Conservation (phyloP, 2,329 filamentous ascomycete species). For the Periconia digitata region DNA sequence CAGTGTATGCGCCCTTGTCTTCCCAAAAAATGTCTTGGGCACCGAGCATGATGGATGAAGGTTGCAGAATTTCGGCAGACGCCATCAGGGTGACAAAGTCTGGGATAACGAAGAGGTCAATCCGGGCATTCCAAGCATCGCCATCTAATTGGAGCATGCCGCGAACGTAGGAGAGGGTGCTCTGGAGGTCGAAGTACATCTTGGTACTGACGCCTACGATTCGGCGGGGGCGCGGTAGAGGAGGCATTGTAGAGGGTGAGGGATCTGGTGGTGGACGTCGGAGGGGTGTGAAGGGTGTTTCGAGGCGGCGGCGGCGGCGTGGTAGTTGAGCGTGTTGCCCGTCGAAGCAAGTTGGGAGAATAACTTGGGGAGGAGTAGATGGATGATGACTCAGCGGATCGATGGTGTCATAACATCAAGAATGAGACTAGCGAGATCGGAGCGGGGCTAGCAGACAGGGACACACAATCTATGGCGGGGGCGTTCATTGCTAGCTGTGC, state of each 20-base stretch:
- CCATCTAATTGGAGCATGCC: constrained; percentile 48
- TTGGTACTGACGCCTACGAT: constrained; percentile 75
- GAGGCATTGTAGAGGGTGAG: constrained; percentile 25
- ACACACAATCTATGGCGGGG: constrained; percentile 1
- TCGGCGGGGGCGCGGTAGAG: constrained; percentile 53
- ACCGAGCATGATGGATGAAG: constrained; percentile 63
- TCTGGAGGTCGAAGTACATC: constrained; percentile 74
- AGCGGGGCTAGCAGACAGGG: constrained; percentile 6
- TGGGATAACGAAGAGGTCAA: constrained; percentile 77
- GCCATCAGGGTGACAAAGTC: constrained; percentile 71
- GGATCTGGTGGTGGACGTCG: not conserved
- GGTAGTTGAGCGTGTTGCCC: not conserved
- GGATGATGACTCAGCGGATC: not conserved
- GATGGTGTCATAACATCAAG: too few relatives aligned
- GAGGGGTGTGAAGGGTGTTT: not conserved
- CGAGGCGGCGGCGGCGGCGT: not conserved
- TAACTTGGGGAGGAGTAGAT: not conserved
- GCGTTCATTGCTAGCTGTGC: not conserved
- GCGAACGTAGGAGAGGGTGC: constrained; percentile 56
- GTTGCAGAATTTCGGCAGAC: constrained; percentile 52
- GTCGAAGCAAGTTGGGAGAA: not conserved
- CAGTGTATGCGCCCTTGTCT: constrained; percentile 72
- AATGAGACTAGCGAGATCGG: constrained; percentile 14
- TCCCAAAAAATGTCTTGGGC: constrained; percentile 77
- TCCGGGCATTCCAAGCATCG: constrained; percentile 56